These are phyloP conservation scores for Salvia splendens DNA, from an alignment of 257 asterid genomes.

Conservation along the genomic window DNA sequence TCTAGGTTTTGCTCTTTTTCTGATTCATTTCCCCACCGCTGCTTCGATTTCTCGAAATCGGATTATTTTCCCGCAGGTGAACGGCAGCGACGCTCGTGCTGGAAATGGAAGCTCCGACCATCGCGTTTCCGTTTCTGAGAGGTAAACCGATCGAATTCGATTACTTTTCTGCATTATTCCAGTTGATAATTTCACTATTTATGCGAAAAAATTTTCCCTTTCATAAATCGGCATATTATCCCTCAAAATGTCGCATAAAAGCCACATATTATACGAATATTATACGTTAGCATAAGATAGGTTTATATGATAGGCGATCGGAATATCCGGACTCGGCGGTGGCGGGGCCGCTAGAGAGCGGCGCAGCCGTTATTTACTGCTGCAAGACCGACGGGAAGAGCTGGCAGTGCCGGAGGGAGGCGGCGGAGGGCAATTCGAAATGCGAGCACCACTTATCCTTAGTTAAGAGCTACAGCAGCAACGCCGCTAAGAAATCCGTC, in stretches of 20 bases:
- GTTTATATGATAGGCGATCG: slow-evolving; percentile 1
- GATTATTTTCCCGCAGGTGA: slow-evolving; percentile 42
- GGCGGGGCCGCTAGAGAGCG: background rate
- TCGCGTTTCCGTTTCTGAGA: slow-evolving; percentile 31
- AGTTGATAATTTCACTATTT: slow-evolving; percentile 1
- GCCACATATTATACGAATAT: background rate
- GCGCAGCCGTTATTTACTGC: slow-evolving; percentile 19
- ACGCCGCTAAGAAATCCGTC: slow-evolving; percentile 30
- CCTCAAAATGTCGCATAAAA: background rate
- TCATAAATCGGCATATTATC: slow-evolving; percentile 23
- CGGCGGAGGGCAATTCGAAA: slow-evolving; percentile 38
- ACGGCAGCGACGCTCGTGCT: slow-evolving; percentile 20
- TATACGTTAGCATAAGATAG: background rate
- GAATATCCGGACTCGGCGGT: slow-evolving; percentile 15
- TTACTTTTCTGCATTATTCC: slow-evolving; percentile 10
- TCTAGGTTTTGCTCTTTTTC: slow-evolving; percentile 30
- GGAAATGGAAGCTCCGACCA: slow-evolving; percentile 40
- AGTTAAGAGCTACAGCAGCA: slow-evolving; percentile 32
- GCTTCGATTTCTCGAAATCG: slow-evolving; percentile 34
- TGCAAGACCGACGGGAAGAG: slow-evolving; percentile 63
- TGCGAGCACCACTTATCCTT: slow-evolving; percentile 53
- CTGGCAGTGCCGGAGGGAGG: slow-evolving; percentile 58
- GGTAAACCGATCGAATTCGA: slow-evolving; percentile 46
- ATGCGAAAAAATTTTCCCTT: slow-evolving; percentile 28
- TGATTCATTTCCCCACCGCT: slow-evolving; percentile 26